Base-by-base conservation (phyloP, 345 rosid species). In the Erysimum cheiranthoides region DNA sequence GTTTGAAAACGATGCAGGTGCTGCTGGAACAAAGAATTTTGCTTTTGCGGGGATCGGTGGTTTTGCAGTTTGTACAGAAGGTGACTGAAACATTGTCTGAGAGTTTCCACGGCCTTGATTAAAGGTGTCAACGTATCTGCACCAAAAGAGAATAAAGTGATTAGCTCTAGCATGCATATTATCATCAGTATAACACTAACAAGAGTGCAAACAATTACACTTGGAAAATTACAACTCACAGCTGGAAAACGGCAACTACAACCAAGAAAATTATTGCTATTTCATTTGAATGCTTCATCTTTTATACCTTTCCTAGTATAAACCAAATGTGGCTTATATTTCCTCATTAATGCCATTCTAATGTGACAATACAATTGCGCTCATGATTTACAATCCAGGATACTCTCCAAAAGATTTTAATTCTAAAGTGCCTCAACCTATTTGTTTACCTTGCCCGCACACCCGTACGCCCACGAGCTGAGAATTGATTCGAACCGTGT, bases 381-480 rank as follows among this genome's bases (percentile, higher is more conserved):
- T 58, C 52, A 38, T 39, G 28, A 30, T 67, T 36, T 49, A 59
- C 1, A 34, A 67, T 58, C 18, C 70, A 64, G 17, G 45, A 43
- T 32, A 18, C 10, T 56, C 49, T 42, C 4, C 47, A 40, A 17
- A 17, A 42, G 1, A 64, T 14, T 53, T 14, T 46, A 28, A 53
- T 64, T n/a, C 32, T 21, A 31, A 32, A 61, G 40, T 31, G 69
- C 7, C 40, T 40, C 17, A 60, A 68, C 40, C 21, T 14, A 30
- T 77, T 50, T 49, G 73, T 31, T 77, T 85, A 92, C 99, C 99
- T 95, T 64, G 98, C 76, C 28, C 98, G 87, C 70, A 92, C 90
- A 73, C 96, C 97, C 86, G 82, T 84, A 10, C 92, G 88, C 38
- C 96, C 97, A 70, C 94, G 99, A 57, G 94, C 94, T 18, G 96